A percentile compares a stretch with the other conserved stretches of the same genome.
These are phyloP conservation scores for Hyphopichia khmerensis DNA, from an alignment of 1,139 yeast species.

Conservation along the genomic window DNA sequence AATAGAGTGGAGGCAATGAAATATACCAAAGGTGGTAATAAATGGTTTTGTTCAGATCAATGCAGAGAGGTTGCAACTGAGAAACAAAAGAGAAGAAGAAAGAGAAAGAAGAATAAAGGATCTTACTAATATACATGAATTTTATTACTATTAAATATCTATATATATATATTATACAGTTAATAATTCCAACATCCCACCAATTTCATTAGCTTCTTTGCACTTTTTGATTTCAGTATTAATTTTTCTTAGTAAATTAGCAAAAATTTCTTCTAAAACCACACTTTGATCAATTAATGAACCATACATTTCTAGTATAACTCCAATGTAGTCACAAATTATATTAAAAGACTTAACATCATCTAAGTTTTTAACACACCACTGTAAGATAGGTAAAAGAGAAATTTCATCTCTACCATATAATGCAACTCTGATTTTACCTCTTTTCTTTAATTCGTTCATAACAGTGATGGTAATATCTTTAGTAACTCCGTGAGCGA, in stretches of 20 bases:
- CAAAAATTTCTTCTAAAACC: conserved; percentile 72
- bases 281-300: conserved; percentile 69
- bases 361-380: conserved; percentile 75
- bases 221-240: conserved; percentile 72
- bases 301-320: conserved; percentile 78
- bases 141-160: conserved; percentile 2
- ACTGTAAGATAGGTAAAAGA: conserved; percentile 78
- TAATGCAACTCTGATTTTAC: conserved; percentile 78
- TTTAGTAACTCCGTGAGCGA: conserved; percentile 71
- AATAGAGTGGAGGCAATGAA: conserved; percentile 41
- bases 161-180: conserved; percentile 32
- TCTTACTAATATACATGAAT: neutral
- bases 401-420: conserved; percentile 82
- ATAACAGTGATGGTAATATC: conserved; percentile 80
- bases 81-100: conserved; percentile 15
- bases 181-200: conserved; percentile 89
- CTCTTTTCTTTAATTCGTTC: conserved; percentile 81
- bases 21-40: conserved; percentile 33
- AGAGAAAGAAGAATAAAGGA: conserved; percentile 8
- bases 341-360: conserved; percentile 76
- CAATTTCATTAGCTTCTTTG: conserved; percentile 82
- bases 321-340: conserved; percentile 82
- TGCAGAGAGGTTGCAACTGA: conserved; percentile 26
- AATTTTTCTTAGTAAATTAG: conserved; percentile 59
- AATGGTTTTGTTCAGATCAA: conserved; percentile 43